Evolutionary conservation across 1,139 yeast species (phyloP).

Genomic region (Debaryomycetaceae sp.): DNA sequence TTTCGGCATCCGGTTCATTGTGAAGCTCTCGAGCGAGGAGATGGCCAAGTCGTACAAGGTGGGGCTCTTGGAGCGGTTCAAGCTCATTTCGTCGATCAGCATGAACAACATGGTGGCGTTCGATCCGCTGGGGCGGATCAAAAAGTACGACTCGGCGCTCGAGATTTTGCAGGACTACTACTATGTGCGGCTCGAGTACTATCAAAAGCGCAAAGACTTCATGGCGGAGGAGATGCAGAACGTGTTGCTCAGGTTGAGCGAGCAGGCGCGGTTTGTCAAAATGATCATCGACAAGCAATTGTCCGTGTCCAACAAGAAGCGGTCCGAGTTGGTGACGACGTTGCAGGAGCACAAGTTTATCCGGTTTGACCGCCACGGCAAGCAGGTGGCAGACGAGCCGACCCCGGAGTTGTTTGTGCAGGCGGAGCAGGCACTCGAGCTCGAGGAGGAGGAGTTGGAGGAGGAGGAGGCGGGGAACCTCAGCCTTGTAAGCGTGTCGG

Average conservation of each 20-base stretch:
- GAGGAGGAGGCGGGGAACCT: slow-evolving; percentile 25
- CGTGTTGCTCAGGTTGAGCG: slow-evolving; percentile 61
- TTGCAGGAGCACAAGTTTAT: slow-evolving; percentile 61
- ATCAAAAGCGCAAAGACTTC: slow-evolving; percentile 82
- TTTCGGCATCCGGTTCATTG: slow-evolving; percentile 64
- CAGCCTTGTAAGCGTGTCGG: slow-evolving; percentile 21
- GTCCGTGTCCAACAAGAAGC: slow-evolving; percentile 63
- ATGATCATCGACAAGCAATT: slow-evolving; percentile 72
- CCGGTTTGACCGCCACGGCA: slow-evolving; percentile 61
- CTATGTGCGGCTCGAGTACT: slow-evolving; percentile 76
- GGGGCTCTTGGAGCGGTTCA: slow-evolving; percentile 80
- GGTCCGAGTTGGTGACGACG: slow-evolving; percentile 51
- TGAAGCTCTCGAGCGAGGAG: slow-evolving; percentile 65
- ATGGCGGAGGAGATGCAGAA: slow-evolving; percentile 61
- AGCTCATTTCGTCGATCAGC: slow-evolving; percentile 56
- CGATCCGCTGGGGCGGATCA: slow-evolving; percentile 85
- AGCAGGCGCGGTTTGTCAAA: slow-evolving; percentile 88
- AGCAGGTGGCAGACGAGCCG: slow-evolving; percentile 23
- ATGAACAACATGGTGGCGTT: slow-evolving; percentile 91
- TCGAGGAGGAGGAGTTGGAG: slow-evolving; percentile 16
- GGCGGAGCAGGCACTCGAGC: slow-evolving; percentile 20
- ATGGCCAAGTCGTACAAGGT: slow-evolving; percentile 67
- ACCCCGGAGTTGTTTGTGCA: slow-evolving; percentile 12
- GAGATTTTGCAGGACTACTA: slow-evolving; percentile 81
- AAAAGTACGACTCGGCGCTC: slow-evolving; percentile 62